Base-by-base conservation (phyloP, 2,329 filamentous ascomycete species). In the Alternaria sp. region DNA sequence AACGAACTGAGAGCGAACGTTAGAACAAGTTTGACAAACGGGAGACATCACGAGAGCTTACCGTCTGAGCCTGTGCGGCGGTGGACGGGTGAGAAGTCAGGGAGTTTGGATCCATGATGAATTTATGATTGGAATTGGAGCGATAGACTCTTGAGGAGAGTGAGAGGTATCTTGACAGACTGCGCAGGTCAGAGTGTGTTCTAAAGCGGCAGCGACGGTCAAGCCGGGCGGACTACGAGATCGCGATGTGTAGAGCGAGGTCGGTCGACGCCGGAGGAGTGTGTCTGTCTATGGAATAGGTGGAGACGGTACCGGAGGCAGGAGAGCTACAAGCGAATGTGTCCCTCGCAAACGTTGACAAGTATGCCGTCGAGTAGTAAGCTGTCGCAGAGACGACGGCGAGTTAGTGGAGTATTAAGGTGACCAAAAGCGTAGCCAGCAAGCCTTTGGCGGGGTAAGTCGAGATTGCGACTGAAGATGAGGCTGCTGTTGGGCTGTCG, bases 301-400 rank as follows among this genome's bases (percentile, higher is more conserved):
- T 67, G 66, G 64, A 69, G 65, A 67, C 71, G 82, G 80, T 85
- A 85, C 83, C 85, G 70, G 79, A 87, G 86, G 87, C 82, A 87
- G 91, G 93, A 97, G 93, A 97, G 92, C 85, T 93, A 97, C 93
- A 97, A 97, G 80, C 90, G 82, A 97, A 97, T 97, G 93, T 93
- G 91, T 97, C 93, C 92, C 93, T 92, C 84, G 85, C 84, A 83
- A 81, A 80, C 78, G 80, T 81, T 83, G 81, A 80, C 75, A 76
- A 75, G 68, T 64, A 41, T 63, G 65, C 70, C 67, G 70, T 63
- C 66, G 67, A 64, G 66, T 68, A 60, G 71, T 59, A 64, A 66
- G 65, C 67, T 65, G 68, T 70, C 70, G 64, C 41, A 53, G 49
- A 55, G 63, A 61, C 60, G 71, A 74, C 68, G 66, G 67, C 55